Evolutionary conservation across 805 yeast genomes (phyloP), one percentile per base, ranked within the genome.

Genomic region (Nakazawaea holstii): DNA sequence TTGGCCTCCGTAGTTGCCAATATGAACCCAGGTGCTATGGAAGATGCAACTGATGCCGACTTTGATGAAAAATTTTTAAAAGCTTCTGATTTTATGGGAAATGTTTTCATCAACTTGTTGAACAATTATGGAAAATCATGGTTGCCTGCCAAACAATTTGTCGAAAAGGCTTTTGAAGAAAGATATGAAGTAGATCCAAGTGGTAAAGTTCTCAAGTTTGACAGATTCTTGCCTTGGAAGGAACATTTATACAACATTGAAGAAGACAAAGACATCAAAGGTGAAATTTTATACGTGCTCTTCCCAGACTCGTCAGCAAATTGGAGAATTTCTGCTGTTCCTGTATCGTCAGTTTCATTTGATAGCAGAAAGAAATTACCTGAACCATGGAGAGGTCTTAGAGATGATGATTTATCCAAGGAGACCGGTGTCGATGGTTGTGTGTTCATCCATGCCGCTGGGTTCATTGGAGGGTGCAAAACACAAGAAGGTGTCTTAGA

Each of bases 381-480:
- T 11, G 94, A 87, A 64, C 76, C 80, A 15, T 87, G 96, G 89
- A 80, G 99, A 71, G 99, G 99, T n/a, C 69, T 91, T 41, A 81
- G 99, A 62, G 99, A 94, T 62, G 92, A 87, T 29, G 86, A 73
- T 35, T 74, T 94, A 55, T 78, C 86, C 55, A 71, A 80, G 54
- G 69, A 76, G 55, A 72, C 89, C 32, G 97, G 95, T n/a, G 78
- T 94, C 47, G 81, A 79, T 30, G 96, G 87, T 8, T 87, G 97
- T 62, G 80, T 91, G 17, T 94, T 94, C 61, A 81, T 94, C 49
- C 99, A 94, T 58, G 97, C 98, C 39, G 87, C 96, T 37, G 98
- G 99, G 0, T 94, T 94, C 67, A 94, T 94, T 59, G 99, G 99
- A 39, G 99, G 99, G 46, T 88, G 92, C 48, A 74, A 81, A 59